Evolutionary conservation across 495 filamentous ascomycete species (phyloP), one percentile per base, ranked within the genome.

Genomic region (Penicillium chermesinum): DNA sequence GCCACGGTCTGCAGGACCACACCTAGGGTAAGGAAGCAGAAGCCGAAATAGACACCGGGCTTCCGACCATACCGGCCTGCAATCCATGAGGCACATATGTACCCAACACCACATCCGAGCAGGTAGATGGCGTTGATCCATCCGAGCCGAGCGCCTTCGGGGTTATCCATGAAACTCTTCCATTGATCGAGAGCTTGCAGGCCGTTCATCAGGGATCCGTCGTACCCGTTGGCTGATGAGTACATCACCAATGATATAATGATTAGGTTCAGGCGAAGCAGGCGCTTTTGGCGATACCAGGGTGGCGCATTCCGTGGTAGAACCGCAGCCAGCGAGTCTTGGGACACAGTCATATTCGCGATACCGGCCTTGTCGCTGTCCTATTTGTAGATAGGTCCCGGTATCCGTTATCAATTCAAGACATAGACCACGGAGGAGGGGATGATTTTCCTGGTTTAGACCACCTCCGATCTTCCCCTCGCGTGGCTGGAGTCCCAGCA

Each of bases 11-110:
- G 81, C 5, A 84, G 59, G 14, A 76, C 57, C 2, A 71, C 74
- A 22, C 82, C 82, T n/a, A 79, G 60, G 38, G 79, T 73, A 71
- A 85, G 78, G 53, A 84, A 72, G 9, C 67, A 45, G 42, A 76
- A 81, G 15, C 82, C 82, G 30, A 82, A 60, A 41, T 72, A 69
- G 44, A 85, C 77, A 36, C 75, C 75, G 38, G 69, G 33, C 55
- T 81, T 80, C 21, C 82, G 81, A 32, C 82, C 82, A 39, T 74
- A 67, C 49, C 72, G 66, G 61, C 84, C 81, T 38, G 80, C 75
- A 25, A 82, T 59, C 55, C 76, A 67, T 17, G 82, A 78, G 9
- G 79, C 78, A 14, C 80, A 55, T 21, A 81, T 81, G 44, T 84
- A 81, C 15, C 78, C 78, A 44, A 70, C 65, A 47, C 82, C 71